Evolutionary conservation across 495 filamentous ascomycete genomes (phyloP).

Genomic region (Staphylotrichum longicolle): DNA sequence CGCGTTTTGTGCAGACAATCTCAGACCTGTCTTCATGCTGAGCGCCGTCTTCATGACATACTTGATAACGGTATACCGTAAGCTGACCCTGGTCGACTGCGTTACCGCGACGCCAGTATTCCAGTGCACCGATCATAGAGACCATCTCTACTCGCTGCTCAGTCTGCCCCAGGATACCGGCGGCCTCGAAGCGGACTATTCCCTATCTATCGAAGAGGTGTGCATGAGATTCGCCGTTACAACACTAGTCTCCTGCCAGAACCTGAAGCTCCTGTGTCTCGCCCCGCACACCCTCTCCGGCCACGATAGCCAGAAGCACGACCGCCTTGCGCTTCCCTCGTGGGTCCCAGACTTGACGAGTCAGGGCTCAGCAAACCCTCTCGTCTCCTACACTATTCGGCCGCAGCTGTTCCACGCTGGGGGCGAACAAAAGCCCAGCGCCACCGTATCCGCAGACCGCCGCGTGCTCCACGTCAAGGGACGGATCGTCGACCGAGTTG

Average conservation of each 20-base stretch:
- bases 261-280: slow-evolving; percentile 10
- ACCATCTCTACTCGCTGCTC: slow-evolving; percentile 23
- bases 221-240: slow-evolving; percentile 18
- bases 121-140: slow-evolving; percentile 13
- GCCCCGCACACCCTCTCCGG: slow-evolving; percentile 3
- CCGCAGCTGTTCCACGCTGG: slow-evolving; percentile 31
- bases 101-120: slow-evolving; percentile 17
- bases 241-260: slow-evolving; percentile 1
- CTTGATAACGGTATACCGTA: slow-evolving; percentile 7
- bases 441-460: slow-evolving; percentile 23
- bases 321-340: slow-evolving; percentile 21
- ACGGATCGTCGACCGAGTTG: slow-evolving; percentile 24
- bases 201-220: slow-evolving; percentile 10
- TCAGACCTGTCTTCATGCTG: slow-evolving; percentile 3
- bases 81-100: background rate
- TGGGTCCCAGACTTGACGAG: slow-evolving; percentile 32
- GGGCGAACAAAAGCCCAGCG: slow-evolving; percentile 5
- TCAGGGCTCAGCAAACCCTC: slow-evolving; percentile 18
- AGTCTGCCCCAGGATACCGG: slow-evolving; percentile 7
- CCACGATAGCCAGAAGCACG: background rate
- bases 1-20: slow-evolving; percentile 1
- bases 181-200: slow-evolving; percentile 15
- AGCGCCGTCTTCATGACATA: slow-evolving; percentile 21
- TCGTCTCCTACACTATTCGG: slow-evolving; percentile 29
- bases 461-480: slow-evolving; percentile 22